Base-by-base conservation (phyloP, 208 protist species). In the Leishmania arabica region DNA sequence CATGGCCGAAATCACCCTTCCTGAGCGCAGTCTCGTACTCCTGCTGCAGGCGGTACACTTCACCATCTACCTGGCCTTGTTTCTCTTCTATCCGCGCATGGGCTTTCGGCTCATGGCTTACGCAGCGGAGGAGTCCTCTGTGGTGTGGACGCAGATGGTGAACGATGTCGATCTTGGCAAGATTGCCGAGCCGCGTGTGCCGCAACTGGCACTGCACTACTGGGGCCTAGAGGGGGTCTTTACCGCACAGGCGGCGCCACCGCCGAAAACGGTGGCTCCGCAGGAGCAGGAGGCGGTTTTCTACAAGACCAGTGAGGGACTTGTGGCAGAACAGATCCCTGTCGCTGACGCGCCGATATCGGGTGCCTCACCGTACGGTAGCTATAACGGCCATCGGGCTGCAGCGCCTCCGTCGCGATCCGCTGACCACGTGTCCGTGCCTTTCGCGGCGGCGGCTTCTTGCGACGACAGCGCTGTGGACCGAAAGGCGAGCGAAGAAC, bases 61-160 rank as follows among this genome's bases (percentile, higher is more conserved):
- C 66, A 69, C 42, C 51, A 75, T 93, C 51, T 96, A 91, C 78
- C 56, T 83, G 0, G 2, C 84, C 9, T 75, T 96, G 37, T 96
- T 95, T 78, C 68, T 91, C 11, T 37, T 89, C 7, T 93, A 88
- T 84, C 90, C 91, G 13, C 88, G 91, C 64, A 91, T 95, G 91
- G 93, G 87, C 6, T 93, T 93, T 77, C 90, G 93, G 0, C 80
- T 96, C 13, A 89, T 93, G 84, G 93, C 88, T 4, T 96, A 96
- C 84, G 87, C 91, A 47, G 86, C 82, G 34, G 93, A 96, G 79
- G 93, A 96, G 85, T 96, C 91, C 62, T 88, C 90, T 64, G 93
- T 96, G 4, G 89, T 96, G 83, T 94, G 90, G 91, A 96, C 93
- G 70, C 93, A 96, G 81, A 94, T 96, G 91, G 88, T 95, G 53